Base-by-base conservation (phyloP, 345 rosid genomes). In the Microthlaspi erraticum region DNA sequence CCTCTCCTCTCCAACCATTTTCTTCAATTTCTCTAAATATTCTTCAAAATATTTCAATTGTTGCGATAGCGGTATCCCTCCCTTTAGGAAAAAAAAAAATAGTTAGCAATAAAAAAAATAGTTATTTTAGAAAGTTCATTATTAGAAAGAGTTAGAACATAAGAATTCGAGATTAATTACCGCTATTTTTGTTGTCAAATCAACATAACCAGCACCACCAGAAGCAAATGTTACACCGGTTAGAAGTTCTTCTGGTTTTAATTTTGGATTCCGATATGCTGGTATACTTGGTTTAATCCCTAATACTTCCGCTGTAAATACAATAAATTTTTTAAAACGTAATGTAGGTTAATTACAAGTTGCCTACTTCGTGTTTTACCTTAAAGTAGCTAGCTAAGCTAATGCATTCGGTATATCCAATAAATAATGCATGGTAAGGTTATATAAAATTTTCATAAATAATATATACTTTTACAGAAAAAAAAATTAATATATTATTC, bases 161-260 rank as follows among this genome's bases (percentile, higher is more conserved):
- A 14, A 23, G 17, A 37, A 14, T 17, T 46, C 2, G 34, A 26
- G 17, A 64, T 8, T 73, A 54, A 11, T 1, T 82, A 86, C 91
- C 74, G 56, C 72, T 49, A 77, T 0, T 61, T 73, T 14, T 8
- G 89, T 5, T 12, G 94, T 82, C 52, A 86, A 61, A 56, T 85
- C 88, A 71, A 84, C 88, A 9, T 74, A 88, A 18, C 94, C 94
- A 33, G 78, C 5, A 3, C 68, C 89, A 53, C 86, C 88, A 0
- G 94, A 88, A 49, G 91, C 94, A 53, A 88, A 88, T 62, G 83
- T 82, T 10, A 89, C 96, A 7, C 92, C 92, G 7, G 86, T 87
- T 4, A 80, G 71, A 11, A 89, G 89, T 38, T 89, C 93, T 39
- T 81, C 73, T 18, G 62, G 54, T 76, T 71, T 37, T 17, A 86